Evolutionary conservation across 331 rosid genomes (phyloP), one percentile per base, ranked within the genome.

Genomic region (Phaseolus coccineus): DNA sequence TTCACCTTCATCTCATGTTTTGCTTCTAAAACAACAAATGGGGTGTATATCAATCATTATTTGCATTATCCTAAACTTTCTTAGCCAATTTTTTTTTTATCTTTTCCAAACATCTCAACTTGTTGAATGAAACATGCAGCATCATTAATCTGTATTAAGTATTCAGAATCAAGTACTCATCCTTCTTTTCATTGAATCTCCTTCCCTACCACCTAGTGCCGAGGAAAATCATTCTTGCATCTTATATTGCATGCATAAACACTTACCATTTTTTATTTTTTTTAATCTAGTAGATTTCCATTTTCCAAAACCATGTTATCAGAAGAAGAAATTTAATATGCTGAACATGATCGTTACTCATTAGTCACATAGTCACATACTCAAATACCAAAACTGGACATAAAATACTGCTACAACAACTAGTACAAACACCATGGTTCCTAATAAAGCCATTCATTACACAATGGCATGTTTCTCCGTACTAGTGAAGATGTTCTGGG

Each of bases 171-270:
- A 24, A 46, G 47, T 8, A 40, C 44, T 3, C 50, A 47, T 24
- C 27, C 48, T 78, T 69, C 8, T 59, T 31, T 71, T 58, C 62
- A 70, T 50, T 5, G 6, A 65, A n/a, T 42, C 15, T 19, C 42
- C 62, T 28, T 19, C 42, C 52, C 2, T 35, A 15, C 56, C 57
- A 22, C 35, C 53, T 19, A 24, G 35, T 44, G 56, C 73, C 46
- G 73, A 27, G 52, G 47, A 25, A 3, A 7, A 52, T 3, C 37
- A n/a, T 28, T 40, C 15, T 22, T 48, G 42, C 33, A 59, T 59
- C 30, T n/a, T 58, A 51, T 79, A 63, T 77, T 73, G 76, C 81
- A 74, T 84, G 84, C 69, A 55, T 67, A 42, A 11, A 40, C 13
- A 0, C 44, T 16, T 4, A 22, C 13, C 72, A 22, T 4, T 53